phyloP scores from a whole-genome alignment of 768 basidiomycete genomes.

The Calocybe gangraenosa region DNA sequence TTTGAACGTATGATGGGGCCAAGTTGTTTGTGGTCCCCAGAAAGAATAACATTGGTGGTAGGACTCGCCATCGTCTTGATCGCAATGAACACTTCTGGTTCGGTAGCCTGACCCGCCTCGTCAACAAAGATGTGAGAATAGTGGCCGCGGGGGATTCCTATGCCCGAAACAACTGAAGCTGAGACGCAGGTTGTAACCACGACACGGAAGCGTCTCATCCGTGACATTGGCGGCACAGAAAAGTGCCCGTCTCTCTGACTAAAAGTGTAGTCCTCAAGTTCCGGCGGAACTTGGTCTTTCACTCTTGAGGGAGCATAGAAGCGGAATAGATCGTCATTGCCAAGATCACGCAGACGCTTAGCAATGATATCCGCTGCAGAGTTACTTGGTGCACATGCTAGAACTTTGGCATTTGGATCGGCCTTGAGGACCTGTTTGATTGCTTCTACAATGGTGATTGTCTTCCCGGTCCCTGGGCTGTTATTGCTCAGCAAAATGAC shows the following conservation, averaged over 20 bases:
- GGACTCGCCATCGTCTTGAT: conserved; percentile 56
- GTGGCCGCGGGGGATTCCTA: conserved; percentile 58
- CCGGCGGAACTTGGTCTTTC: conserved; percentile 41
- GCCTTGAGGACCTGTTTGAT: conserved; percentile 45
- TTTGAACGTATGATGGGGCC: conserved; percentile 63
- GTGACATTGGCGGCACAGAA: conserved; percentile 32
- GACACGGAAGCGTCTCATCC: conserved; percentile 41
- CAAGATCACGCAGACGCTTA: conserved; percentile 31
- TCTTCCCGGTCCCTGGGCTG: conserved; percentile 67
- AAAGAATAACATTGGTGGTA: conserved; percentile 54
- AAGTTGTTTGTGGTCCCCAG: conserved; percentile 70
- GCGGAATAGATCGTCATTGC: conserved; percentile 42
- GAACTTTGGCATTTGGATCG: conserved; percentile 37
- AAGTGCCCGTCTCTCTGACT: conserved; percentile 32
- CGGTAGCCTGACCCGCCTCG: conserved; percentile 70
- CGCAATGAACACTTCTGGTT: conserved; percentile 60
- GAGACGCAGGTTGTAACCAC: conserved; percentile 67
- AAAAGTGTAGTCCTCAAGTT: conserved; percentile 33
- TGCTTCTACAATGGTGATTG: conserved; percentile 57
- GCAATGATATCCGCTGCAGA: conserved; percentile 62
- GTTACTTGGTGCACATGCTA: conserved; percentile 64
- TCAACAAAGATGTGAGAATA: conserved; percentile 69
- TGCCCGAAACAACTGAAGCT: conserved; percentile 47
- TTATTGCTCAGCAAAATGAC: conserved; percentile 4
- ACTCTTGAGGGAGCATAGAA: conserved; percentile 50